Conservation (phyloP, 2,329 filamentous ascomycete genomes). For the Fusarium sp. region DNA sequence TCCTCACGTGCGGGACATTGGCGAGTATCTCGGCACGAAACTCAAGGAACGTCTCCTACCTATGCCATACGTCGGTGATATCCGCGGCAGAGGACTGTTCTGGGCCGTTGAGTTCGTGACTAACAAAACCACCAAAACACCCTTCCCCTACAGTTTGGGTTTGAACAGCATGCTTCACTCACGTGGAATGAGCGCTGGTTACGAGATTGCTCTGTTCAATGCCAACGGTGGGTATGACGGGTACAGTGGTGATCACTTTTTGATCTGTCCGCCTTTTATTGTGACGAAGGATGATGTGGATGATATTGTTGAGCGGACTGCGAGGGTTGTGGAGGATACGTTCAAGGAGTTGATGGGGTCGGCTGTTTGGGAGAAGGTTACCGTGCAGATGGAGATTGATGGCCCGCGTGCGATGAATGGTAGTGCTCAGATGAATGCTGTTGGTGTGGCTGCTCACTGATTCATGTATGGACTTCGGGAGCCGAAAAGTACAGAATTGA, state of each 20-base stretch:
- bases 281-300: conserved; percentile 29
- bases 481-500: not conserved
- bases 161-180: conserved; percentile 28
- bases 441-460: conserved; percentile 9
- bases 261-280: conserved; percentile 37
- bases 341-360: conserved; percentile 27
- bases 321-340: conserved; percentile 31
- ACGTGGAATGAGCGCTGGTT: conserved; percentile 32
- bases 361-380: conserved; percentile 32
- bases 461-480: not conserved
- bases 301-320: conserved; percentile 35
- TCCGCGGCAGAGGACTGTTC: conserved; percentile 36
- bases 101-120: conserved; percentile 40
- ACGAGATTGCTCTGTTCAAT: conserved; percentile 38
- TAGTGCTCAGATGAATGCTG: not conserved
- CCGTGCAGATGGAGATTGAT: conserved; percentile 27
- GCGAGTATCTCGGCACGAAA: conserved; percentile 20
- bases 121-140: conserved; percentile 35
- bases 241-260: conserved; percentile 36
- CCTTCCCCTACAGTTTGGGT: conserved; percentile 28
- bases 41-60: conserved; percentile 23
- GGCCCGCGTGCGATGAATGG: not conserved
- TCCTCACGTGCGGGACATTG: conserved; percentile 6
- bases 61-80: conserved; percentile 35
- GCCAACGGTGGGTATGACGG: conserved; percentile 40